A percentile compares a stretch with the other conserved stretches of the same genome.
phyloP scores from a whole-genome alignment of 2,329 filamentous ascomycete genomes.

The Xylaria polymorpha region DNA sequence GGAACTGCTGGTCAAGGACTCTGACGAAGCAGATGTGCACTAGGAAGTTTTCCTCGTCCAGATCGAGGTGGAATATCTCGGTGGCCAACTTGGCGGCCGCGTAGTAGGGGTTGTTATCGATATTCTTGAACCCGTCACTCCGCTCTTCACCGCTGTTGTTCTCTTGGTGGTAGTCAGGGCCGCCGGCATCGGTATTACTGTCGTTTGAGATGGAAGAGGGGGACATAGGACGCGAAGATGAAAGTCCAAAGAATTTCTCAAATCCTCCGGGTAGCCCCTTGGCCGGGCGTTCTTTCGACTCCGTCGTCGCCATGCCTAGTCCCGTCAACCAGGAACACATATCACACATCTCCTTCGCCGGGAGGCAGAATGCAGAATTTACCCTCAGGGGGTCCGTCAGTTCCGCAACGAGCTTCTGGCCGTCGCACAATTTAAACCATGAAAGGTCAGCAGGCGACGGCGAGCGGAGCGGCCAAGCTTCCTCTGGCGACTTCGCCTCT shows the following conservation, averaged over 20 bases:
- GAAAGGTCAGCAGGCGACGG: conserved; percentile 60
- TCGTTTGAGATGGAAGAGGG: not conserved
- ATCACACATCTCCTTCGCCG: conserved; percentile 31
- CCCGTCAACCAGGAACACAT: not conserved
- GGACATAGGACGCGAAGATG: not conserved
- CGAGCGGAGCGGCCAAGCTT: conserved; percentile 67
- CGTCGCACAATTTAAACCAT: conserved; percentile 68
- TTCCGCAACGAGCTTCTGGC: conserved; percentile 66
- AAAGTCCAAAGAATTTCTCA: conserved; percentile 7
- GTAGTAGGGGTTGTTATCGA: not conserved
- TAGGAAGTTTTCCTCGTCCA: conserved; percentile 51
- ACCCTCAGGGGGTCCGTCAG: conserved; percentile 60
- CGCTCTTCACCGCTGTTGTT: not conserved
- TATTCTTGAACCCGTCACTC: not conserved
- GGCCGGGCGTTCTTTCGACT: not conserved
- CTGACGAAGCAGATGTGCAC: conserved; percentile 61
- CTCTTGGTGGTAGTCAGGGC: not conserved
- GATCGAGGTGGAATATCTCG: conserved; percentile 8
- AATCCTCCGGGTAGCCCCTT: not conserved
- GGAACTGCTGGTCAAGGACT: conserved; percentile 58
- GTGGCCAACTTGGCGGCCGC: not conserved
- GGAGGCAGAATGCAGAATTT: conserved; percentile 61
- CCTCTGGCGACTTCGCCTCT: conserved; percentile 14
- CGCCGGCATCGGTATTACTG: not conserved
- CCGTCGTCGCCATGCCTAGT: not conserved